Conservation (phyloP, 345 rosid species). For the Gossypium sturtianum region DNA sequence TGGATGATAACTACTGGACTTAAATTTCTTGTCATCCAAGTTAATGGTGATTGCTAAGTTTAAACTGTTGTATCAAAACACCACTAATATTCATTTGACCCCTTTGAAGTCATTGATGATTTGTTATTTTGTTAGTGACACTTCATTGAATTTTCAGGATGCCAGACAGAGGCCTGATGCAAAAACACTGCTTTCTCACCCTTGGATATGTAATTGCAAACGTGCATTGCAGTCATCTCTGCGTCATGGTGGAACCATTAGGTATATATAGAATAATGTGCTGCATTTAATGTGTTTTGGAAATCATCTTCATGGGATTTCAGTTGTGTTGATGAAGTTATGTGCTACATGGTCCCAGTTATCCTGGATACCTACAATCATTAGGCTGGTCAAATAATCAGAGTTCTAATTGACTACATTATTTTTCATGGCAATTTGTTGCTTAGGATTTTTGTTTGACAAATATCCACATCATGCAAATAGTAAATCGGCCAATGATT, state of each 20-base stretch:
- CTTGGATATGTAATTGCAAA: constrained; percentile 89
- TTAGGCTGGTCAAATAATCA: background rate
- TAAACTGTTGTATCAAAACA: background rate
- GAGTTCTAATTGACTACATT: background rate
- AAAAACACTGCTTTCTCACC: constrained; percentile 93
- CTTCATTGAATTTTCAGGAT: constrained; percentile 54
- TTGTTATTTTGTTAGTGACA: constrained; percentile 8
- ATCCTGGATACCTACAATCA: background rate
- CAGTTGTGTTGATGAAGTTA: background rate
- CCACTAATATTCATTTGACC: constrained; percentile 2
- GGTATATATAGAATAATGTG: constrained; percentile 31
- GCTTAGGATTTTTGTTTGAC: background rate
- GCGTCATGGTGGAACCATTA: constrained; percentile 72
- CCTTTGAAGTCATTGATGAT: constrained; percentile 2
- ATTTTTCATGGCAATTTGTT: background rate
- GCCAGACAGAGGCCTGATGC: constrained; percentile 99
- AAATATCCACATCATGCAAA: background rate
- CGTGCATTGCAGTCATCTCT: constrained; percentile 86
- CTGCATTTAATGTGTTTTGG: background rate
- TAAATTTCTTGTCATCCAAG: background rate
- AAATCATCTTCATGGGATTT: background rate
- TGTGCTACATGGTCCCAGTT: background rate
- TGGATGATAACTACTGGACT: background rate
- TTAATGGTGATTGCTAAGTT: background rate
- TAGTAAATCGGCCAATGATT: background rate